Evolutionary conservation across 805 yeast species (phyloP).

Genomic region (Sugiyamaella qingdaonensis): DNA sequence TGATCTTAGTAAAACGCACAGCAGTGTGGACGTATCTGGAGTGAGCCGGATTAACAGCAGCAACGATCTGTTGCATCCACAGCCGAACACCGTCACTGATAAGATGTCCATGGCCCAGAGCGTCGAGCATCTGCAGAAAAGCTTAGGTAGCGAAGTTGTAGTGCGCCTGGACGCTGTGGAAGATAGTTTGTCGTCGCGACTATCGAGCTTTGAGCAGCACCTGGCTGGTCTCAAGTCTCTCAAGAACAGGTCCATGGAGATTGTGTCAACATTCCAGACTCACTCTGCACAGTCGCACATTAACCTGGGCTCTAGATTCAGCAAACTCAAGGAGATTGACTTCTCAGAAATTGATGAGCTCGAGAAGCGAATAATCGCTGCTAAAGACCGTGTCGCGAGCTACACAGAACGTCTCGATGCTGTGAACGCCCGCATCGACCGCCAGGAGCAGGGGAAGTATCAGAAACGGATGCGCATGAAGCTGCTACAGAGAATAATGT

Average conservation of each 20-base stretch:
- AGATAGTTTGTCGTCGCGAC: conserved; percentile 5
- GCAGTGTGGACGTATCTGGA: neutral
- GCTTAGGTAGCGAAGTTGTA: conserved; percentile 19
- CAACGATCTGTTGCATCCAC: neutral
- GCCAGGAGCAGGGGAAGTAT: conserved; percentile 21
- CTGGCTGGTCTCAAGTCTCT: conserved; percentile 26
- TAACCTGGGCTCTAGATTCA: conserved; percentile 23
- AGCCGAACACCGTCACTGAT: neutral
- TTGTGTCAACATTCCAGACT: conserved; percentile 20
- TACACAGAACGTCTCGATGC: conserved; percentile 24
- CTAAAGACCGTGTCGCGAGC: conserved; percentile 22
- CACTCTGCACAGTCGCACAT: conserved; percentile 19
- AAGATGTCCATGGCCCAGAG: conserved; percentile 12
- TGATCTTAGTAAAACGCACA: neutral
- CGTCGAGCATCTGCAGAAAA: conserved; percentile 14
- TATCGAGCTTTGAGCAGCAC: conserved; percentile 24
- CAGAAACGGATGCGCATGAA: conserved; percentile 18
- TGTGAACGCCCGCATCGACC: conserved; percentile 22
- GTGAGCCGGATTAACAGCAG: neutral
- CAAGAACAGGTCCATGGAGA: conserved; percentile 17
- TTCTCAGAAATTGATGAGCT: conserved; percentile 21
- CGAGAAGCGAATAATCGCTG: conserved; percentile 23
- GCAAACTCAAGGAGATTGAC: conserved; percentile 22
- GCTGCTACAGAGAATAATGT: conserved; percentile 14
- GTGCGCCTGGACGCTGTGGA: conserved; percentile 15